These are phyloP conservation scores for Papiliotrema flavescens DNA, from an alignment of 1,284 basidiomycete genomes.

Conservation along the genomic window DNA sequence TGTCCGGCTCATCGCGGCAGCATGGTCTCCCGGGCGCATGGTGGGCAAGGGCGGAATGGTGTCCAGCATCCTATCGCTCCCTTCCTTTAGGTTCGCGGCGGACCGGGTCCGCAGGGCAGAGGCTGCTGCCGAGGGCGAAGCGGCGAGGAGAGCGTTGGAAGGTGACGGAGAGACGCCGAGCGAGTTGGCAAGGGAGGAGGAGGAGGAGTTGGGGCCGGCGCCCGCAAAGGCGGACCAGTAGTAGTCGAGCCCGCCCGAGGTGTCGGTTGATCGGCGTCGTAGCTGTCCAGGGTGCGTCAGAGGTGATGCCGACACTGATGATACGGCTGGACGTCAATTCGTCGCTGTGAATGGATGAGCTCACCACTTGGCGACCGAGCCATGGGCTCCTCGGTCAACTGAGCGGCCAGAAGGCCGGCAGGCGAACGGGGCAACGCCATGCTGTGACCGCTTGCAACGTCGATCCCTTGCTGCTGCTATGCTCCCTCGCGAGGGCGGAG, in stretches of 20 bases:
- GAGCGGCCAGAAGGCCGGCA: conserved; percentile 8
- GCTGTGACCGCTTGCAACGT: neutral
- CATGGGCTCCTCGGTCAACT: conserved; percentile 6
- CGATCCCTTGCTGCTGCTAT: neutral
- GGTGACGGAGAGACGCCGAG: conserved; percentile 9
- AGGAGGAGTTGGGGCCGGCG: conserved; percentile 32
- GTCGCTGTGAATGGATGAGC: neutral
- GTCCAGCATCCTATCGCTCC: neutral
- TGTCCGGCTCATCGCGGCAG: neutral
- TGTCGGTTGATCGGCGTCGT: conserved; percentile 31
- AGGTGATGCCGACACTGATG: conserved; percentile 14
- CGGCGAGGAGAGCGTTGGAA: neutral
- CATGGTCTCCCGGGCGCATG: neutral
- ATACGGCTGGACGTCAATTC: conserved; percentile 11
- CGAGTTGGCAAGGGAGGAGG: conserved; percentile 29
- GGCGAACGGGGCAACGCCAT: conserved; percentile 12
- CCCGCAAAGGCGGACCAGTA: conserved; percentile 42
- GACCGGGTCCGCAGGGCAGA: neutral
- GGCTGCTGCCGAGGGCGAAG: neutral
- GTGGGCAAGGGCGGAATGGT: neutral
- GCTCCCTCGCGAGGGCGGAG: too few relatives aligned
- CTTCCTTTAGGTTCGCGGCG: neutral
- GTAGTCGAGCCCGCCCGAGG: conserved; percentile 39
- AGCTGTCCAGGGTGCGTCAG: conserved; percentile 9
- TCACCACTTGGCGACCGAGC: conserved; percentile 18